These are phyloP conservation scores for Rhodotorula sp. DNA, from an alignment of 1,284 basidiomycete genomes.

Conservation along the genomic window DNA sequence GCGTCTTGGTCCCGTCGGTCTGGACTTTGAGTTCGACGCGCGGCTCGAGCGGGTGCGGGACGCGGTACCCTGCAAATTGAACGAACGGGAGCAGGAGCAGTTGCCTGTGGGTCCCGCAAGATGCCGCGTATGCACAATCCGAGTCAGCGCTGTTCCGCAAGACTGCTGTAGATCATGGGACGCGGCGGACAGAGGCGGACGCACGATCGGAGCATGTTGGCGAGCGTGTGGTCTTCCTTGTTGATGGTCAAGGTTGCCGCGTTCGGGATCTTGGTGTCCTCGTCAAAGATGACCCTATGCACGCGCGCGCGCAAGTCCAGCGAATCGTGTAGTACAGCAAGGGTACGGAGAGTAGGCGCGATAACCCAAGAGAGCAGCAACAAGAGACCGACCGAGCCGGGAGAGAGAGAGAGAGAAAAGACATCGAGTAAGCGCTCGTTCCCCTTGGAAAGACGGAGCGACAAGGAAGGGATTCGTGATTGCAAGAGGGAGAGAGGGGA, in stretches of 20 bases:
- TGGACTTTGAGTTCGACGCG: constrained; percentile 92
- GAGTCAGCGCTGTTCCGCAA: too few species aligned
- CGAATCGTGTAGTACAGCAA: neutral
- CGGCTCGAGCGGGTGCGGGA: constrained; percentile 92
- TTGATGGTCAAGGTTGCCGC: constrained; percentile 89
- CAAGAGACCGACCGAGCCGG: neutral
- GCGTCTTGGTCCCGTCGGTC: constrained; percentile 83
- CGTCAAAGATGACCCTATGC: constrained; percentile 78
- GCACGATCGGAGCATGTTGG: constrained; percentile 90
- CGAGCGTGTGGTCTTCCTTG: constrained; percentile 96
- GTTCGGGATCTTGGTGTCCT: constrained; percentile 96
- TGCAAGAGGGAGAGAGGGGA: neutral
- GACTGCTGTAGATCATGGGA: too few species aligned
- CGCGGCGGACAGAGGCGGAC: constrained; percentile 48
- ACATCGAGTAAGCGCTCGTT: neutral
- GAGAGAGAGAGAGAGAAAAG: neutral
- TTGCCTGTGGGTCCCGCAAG: constrained; percentile 59
- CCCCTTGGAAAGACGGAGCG: neutral
- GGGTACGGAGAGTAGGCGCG: neutral
- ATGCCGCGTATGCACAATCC: too few species aligned
- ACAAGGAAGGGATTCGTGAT: neutral
- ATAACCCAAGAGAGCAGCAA: neutral
- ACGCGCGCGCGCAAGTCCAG: neutral
- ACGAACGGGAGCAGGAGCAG: constrained; percentile 78
- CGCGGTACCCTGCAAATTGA: constrained; percentile 96